Evolutionary conservation across 2,329 filamentous ascomycete genomes (phyloP).

Genomic region (Diaporthe citriasiana): DNA sequence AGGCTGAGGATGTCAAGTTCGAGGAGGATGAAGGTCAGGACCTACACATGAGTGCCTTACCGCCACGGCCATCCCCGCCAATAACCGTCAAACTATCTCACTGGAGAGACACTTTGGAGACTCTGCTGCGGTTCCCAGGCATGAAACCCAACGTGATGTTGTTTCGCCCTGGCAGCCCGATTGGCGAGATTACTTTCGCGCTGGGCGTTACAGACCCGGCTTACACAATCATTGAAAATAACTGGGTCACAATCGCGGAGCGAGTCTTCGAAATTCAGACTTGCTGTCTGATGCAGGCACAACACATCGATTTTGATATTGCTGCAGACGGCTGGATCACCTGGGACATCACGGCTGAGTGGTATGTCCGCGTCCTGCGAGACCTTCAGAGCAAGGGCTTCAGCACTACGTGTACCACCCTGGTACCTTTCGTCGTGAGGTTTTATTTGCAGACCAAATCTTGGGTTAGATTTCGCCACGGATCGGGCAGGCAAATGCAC

Average conservation of each 20-base stretch:
- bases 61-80: too few relatives aligned
- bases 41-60: too few relatives aligned
- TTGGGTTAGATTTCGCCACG: background rate
- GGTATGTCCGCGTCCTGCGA: conserved; percentile 6
- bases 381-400: background rate
- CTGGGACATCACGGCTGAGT: background rate
- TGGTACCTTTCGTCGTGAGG: conserved; percentile 1
- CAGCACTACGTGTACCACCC: background rate
- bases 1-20: background rate
- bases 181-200: background rate
- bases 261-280: conserved; percentile 15
- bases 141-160: background rate
- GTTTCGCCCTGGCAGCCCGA: background rate
- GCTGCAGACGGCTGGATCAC: background rate
- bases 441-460: background rate
- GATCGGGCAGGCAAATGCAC: background rate
- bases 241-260: conserved; percentile 9
- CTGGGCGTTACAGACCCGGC: background rate
- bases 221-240: background rate
- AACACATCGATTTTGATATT: background rate
- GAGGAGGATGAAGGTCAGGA: background rate
- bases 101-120: background rate
- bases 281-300: background rate
- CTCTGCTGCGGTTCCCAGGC: conserved; percentile 6
- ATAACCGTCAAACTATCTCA: background rate